phyloP scores from a whole-genome alignment of 192 early-diverging fungal genomes.

The Backusella liffmaniae region DNA sequence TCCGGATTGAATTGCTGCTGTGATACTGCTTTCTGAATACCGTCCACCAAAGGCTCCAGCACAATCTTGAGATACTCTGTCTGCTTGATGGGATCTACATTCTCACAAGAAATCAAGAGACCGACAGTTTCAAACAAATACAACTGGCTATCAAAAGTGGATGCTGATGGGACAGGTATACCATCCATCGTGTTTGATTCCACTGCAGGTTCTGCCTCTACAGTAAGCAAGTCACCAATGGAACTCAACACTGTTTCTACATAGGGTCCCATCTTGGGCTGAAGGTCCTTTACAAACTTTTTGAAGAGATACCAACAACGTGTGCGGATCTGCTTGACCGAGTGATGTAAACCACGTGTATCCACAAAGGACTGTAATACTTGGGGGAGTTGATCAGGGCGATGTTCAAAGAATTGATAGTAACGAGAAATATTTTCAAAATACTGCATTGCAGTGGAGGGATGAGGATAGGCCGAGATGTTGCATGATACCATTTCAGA shows the following conservation, averaged over 20 bases:
- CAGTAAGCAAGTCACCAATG: slow-evolving; percentile 71
- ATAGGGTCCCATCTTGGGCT: slow-evolving; percentile 54
- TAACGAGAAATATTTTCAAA: slow-evolving; percentile 77
- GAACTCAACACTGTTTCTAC: slow-evolving; percentile 60
- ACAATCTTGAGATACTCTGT: slow-evolving; percentile 69
- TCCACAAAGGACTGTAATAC: slow-evolving; percentile 78
- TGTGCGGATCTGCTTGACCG: slow-evolving; percentile 63
- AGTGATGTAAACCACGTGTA: slow-evolving; percentile 73
- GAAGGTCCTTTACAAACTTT: slow-evolving; percentile 75
- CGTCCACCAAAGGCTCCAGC: slow-evolving; percentile 73
- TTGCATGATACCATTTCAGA: slow-evolving; percentile 4
- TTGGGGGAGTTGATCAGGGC: slow-evolving; percentile 61
- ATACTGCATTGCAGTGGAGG: slow-evolving; percentile 66
- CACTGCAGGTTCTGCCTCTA: slow-evolving; percentile 59
- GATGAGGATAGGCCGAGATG: slow-evolving; percentile 72
- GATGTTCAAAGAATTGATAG: slow-evolving; percentile 66
- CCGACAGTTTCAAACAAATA: slow-evolving; percentile 93
- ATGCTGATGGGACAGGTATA: slow-evolving; percentile 38
- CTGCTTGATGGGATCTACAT: slow-evolving; percentile 66
- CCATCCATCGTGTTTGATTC: slow-evolving; percentile 43
- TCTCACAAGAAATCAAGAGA: slow-evolving; percentile 82
- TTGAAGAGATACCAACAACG: slow-evolving; percentile 88
- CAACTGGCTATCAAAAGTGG: slow-evolving; percentile 77
- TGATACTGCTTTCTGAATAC: slow-evolving; percentile 73
- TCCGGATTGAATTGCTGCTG: slow-evolving; percentile 59